These are phyloP conservation scores for Wickerhamiella kurtzmanii DNA, from an alignment of 805 yeast species.

Conservation along the genomic window DNA sequence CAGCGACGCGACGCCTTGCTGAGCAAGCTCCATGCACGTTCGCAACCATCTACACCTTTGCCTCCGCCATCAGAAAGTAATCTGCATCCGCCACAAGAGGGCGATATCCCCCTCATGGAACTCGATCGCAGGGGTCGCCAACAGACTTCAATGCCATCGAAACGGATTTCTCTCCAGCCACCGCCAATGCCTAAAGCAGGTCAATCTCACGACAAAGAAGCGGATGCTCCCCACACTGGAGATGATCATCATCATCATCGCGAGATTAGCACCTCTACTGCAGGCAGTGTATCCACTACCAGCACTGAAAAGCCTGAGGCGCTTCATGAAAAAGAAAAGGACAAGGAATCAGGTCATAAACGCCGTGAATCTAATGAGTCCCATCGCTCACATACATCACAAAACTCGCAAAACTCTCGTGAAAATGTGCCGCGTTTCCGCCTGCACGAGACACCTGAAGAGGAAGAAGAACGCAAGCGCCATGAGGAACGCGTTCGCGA, in stretches of 20 bases:
- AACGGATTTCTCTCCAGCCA: neutral
- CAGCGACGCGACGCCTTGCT: constrained; percentile 15
- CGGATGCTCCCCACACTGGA: constrained; percentile 4
- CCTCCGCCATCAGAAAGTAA: neutral
- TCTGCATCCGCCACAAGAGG: neutral
- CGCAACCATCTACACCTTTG: neutral
- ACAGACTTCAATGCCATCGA: constrained; percentile 5
- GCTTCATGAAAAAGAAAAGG: neutral
- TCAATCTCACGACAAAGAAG: constrained; percentile 2
- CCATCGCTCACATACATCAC: no score
- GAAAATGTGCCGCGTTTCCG: neutral
- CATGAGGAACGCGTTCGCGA: constrained; percentile 10
- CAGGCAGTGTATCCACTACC: neutral
- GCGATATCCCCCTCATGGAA: constrained; percentile 3
- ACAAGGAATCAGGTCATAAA: neutral
- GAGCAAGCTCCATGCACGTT: constrained; percentile 2
- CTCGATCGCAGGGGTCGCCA: constrained; percentile 9
- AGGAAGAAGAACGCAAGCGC: constrained; percentile 9
- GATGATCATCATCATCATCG: neutral
- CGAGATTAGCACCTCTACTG: neutral
- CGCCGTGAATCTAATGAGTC: neutral
- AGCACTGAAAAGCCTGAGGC: neutral
- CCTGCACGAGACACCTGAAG: constrained; percentile 6
- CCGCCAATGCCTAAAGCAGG: neutral
- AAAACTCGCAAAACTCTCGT: neutral